Base-by-base conservation (phyloP, 768 basidiomycete genomes). In the Chiua virens region DNA sequence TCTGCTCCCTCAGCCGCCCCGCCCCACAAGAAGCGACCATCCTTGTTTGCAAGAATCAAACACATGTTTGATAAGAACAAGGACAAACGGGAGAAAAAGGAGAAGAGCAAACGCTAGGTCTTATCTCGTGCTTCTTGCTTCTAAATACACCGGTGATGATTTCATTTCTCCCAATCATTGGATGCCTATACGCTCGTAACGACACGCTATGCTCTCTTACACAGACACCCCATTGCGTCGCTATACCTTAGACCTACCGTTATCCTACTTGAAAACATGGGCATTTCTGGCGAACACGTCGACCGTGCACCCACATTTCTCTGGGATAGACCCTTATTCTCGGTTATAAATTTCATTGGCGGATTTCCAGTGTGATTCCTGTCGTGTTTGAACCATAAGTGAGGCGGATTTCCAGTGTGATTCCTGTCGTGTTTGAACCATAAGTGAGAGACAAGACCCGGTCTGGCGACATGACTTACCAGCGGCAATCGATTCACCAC, bases 401-500 rank as follows among this genome's bases (percentile, higher is more conserved):
- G 18, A 11, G 57, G 23, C 68, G 53, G 25, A 79, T 71, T 38
- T 76, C 72, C 42, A 79, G 61, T 11, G 73, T 68, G 46, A 81
- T 73, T n/a, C 79, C 78, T 79, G 34, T 3, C 36, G 30, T 25
- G 15, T 27, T 27, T 51, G 42, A 58, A 56, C 22, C 44, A 22
- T 4, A 18, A 41, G 21, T 2, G 18, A 13, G 15, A 18, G 9
- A 6, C 17, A 15, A 8, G 17, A 34, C 6, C 34, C 1, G 15
- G 21, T n/a, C 5, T 21, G 20, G 2, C 4, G 11, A 47, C 15
- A 15, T 32, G 18, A 48, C 76, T 45, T 58, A 86, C 94, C 95
- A 40, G 95, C 95, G 35, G 86, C 92, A 53, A 99, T 89, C 0
- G 97, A 98, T 73, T 98, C 95, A 1, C 97, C 97, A 27, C 83